phyloP scores from a whole-genome alignment of 225 moss, liverwort and hornwort species.

The Bryum argenteum region DNA sequence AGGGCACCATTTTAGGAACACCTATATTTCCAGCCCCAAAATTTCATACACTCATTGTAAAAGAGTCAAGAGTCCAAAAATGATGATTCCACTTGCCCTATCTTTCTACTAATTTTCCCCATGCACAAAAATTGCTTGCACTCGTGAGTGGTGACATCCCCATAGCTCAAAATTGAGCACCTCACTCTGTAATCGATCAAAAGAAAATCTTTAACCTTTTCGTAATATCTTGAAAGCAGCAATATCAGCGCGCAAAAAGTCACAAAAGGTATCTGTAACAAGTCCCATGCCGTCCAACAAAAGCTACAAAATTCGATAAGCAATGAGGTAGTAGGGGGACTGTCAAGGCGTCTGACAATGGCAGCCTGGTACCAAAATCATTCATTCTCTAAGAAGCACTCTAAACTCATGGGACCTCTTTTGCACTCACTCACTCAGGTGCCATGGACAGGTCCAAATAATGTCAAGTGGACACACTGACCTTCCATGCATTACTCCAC shows the following conservation, averaged over 20 bases:
- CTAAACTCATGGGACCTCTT: slow-evolving; percentile 8
- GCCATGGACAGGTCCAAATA: background rate
- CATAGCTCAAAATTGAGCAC: no score
- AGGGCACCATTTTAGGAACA: no score
- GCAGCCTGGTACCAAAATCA: slow-evolving; percentile 20
- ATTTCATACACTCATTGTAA: no score
- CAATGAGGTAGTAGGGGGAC: slow-evolving; percentile 1
- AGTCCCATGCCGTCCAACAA: slow-evolving; percentile 2
- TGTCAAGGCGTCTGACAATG: slow-evolving; percentile 19
- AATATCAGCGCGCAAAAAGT: background rate
- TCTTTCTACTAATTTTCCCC: no score
- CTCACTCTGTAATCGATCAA: no score
- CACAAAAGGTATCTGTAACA: background rate
- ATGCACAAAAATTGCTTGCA: no score
- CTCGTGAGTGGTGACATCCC: no score
- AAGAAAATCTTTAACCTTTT: no score
- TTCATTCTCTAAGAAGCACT: slow-evolving; percentile 9
- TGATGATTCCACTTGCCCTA: no score
- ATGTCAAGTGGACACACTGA: background rate
- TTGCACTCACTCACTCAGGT: background rate
- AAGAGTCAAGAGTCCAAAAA: no score
- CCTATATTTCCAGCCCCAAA: no score
- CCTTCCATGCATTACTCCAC: background rate
- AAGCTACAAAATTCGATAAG: slow-evolving; percentile 14
- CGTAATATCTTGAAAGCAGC: no score